Base-by-base conservation (phyloP, 2,329 filamentous ascomycete genomes). In the Penicillium glabrum region DNA sequence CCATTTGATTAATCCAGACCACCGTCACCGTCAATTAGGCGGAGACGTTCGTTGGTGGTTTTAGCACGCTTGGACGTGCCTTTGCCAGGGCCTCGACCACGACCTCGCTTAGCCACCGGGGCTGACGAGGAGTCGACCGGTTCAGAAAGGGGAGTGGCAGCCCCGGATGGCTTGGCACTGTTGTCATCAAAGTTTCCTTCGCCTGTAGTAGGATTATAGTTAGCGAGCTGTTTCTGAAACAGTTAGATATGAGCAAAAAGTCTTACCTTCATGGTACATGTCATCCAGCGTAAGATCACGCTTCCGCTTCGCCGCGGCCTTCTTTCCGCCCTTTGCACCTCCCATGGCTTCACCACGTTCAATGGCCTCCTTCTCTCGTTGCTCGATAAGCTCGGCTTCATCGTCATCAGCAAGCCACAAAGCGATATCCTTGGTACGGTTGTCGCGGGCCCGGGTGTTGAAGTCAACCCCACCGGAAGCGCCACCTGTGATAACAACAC, bases 391-490 rank as follows among this genome's bases (percentile, higher is more conserved):
- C 69, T 95, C 93, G 1, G 92, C 95, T 72, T 98, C 91, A 56
- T 98, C 93, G 65, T 98, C 95, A 71, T 99, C 95, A 19, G 93
- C 93, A 61, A 99, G 87, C 95, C 95, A 98, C 89, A 98, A 89
- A 46, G 95, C 95, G 76, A 98, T 98, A 70, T 99, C 95, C 77
- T 96, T 96, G 72, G 96, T 97, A 61, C 93, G 87, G 77, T 96
- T 97, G 79, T 97, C 93, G 59, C 88, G 88, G 62, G 88, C 86
- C 52, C 95, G 88, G 51, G 93, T 95, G 74, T 96, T 98, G 82
- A 99, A 98, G 80, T 98, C 95, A 60, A 98, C 93, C 60, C 90
- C 90, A 54, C 89, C 89, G 62, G 85, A 84, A 41, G 86, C 84
- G 56, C 93, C 92, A 66, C 93, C 95, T 49, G 90, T 90, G 69